Percentiles rank a stretch among this genome's conserved stretches.
Evolutionary conservation across 179 eudicot species (phyloP).

Genomic region (Gypsophila paniculata): DNA sequence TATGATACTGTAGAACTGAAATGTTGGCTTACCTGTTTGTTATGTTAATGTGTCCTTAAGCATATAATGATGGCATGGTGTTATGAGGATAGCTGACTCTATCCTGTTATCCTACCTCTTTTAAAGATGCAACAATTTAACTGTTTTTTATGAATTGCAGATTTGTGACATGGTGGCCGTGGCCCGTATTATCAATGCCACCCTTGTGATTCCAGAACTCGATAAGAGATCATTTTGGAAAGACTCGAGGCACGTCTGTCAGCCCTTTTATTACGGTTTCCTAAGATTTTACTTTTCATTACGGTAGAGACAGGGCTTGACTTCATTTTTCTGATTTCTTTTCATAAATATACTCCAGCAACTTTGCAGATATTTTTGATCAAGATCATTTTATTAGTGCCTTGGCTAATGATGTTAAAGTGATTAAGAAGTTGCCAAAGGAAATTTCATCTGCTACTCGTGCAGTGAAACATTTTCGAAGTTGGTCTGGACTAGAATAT

Average conservation of each 20-base stretch:
- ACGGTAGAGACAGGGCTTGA: background rate
- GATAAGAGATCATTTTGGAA: conserved; percentile 97
- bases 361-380: conserved; percentile 88
- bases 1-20: background rate
- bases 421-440: conserved; percentile 60
- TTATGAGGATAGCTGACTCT: background rate
- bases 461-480: conserved; percentile 77
- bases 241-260: conserved; percentile 61
- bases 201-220: conserved; percentile 91
- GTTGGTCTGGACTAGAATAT: conserved; percentile 90
- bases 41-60: background rate
- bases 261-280: conserved; percentile 8
- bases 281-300: conserved; percentile 1
- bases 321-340: background rate
- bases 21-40: background rate
- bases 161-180: conserved; percentile 99
- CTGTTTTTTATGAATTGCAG: conserved; percentile 39
- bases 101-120: background rate
- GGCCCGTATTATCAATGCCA: conserved; percentile 84
- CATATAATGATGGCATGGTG: background rate
- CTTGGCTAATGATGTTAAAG: conserved; percentile 69
- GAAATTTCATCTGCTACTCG: conserved; percentile 57
- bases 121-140: background rate
- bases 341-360: conserved; percentile 52
- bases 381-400: conserved; percentile 73